Percentiles rank a stretch among this genome's conserved stretches.
phyloP scores from a whole-genome alignment of 179 eudicot genomes.

The Beta macrorhiza region DNA sequence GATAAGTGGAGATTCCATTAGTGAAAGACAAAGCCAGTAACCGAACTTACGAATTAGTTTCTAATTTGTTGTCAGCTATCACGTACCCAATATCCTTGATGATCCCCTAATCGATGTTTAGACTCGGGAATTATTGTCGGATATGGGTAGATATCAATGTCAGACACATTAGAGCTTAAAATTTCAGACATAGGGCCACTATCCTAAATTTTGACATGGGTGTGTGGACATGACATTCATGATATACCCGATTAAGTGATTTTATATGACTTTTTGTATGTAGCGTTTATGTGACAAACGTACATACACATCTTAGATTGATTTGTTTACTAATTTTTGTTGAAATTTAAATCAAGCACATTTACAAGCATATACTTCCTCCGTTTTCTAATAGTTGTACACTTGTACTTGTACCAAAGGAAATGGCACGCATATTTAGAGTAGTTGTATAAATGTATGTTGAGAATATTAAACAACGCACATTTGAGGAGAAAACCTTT shows the following conservation, averaged over 20 bases:
- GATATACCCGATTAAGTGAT: not conserved
- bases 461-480: too few relatives aligned
- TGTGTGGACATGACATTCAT: not conserved
- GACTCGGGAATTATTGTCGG: not conserved
- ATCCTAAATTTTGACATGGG: not conserved
- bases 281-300: not conserved
- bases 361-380: not conserved
- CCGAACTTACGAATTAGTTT: not conserved
- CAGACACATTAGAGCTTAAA: not conserved
- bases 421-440: too few relatives aligned
- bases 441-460: too few relatives aligned
- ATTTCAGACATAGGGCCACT: not conserved
- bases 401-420: too few relatives aligned
- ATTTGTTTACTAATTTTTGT: not conserved
- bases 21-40: not conserved
- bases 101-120: not conserved
- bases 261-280: not conserved
- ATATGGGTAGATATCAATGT: not conserved
- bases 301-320: not conserved
- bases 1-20: not conserved
- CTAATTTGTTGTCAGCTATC: not conserved
- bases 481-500: too few relatives aligned
- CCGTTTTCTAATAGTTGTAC: too few relatives aligned
- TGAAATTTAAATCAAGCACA: not conserved
- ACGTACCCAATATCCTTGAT: not conserved